Base-by-base conservation (phyloP, 768 basidiomycete species). In the Naematelia aurantialba region DNA sequence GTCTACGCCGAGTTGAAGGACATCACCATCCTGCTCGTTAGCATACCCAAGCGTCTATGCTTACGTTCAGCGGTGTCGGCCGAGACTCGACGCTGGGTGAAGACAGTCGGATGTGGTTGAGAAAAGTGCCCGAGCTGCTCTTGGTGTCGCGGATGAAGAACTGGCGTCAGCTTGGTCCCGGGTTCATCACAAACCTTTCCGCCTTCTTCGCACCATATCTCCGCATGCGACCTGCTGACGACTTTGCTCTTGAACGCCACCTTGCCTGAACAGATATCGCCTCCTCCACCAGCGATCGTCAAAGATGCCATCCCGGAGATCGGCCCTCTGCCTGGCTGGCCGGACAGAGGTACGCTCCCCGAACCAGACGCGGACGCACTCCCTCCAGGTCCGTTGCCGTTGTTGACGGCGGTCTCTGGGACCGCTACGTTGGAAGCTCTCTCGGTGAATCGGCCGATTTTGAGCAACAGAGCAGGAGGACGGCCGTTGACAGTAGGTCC, bases 171-270 rank as follows among this genome's bases (percentile, higher is more conserved):
- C 58, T 55, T 30, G n/a, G 24, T 5, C 24, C 22, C 34, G 34
- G n/a, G 4, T 14, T 2, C 22, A 3, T 22, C 27, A 67, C 76
- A 66, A 53, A 78, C 79, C 71, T 78, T 78, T 21, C 79, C 79
- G 29, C 73, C 75, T 8, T 70, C 64, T 62, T 80, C 79, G 50
- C 85, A 82, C 91, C 91, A 96, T 30, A 97, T 86, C 81, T 98
- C 94, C 0, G 94, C 94, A 75, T 97, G 94, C 0, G 88, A 86
- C 39, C 94, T 82, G 42, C 88, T 89, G 69, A 98, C 93, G 76
- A 97, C 94, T 78, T 97, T 97, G 76, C 84, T 86, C 79, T 89
- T 88, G 83, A 98, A 98, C 0, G 91, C 92, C 49, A 97, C 85
- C 73, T 92, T 91, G 78, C 85, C 87, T 31, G 87, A 84, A 48